Evolutionary conservation across 2,329 filamentous ascomycete species (phyloP).

Genomic region (Trichoderma hamatum): DNA sequence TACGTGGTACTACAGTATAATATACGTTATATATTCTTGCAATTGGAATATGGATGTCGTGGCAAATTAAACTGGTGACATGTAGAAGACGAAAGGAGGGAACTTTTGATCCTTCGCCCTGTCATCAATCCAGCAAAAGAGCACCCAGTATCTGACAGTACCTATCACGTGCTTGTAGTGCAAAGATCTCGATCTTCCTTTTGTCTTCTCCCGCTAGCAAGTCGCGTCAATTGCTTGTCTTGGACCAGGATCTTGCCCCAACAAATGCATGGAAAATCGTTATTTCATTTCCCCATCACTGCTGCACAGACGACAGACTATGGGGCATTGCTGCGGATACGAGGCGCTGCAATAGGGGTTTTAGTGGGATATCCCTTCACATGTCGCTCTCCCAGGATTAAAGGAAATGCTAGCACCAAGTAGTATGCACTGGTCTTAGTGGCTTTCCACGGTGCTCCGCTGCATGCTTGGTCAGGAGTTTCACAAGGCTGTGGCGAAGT

Average conservation of each 20-base stretch:
- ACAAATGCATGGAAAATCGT: neutral
- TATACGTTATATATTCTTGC: no score
- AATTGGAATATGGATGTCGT: neutral
- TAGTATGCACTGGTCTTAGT: neutral
- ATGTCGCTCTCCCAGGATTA: neutral
- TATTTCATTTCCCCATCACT: constrained; percentile 12
- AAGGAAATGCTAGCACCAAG: neutral
- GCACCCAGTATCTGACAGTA: no score
- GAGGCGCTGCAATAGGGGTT: neutral
- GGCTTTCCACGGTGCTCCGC: neutral
- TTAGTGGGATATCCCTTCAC: neutral
- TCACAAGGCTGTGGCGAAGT: constrained; percentile 11
- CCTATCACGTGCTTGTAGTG: constrained; percentile 2
- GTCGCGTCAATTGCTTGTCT: neutral
- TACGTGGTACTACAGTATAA: no score
- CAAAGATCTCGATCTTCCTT: constrained; percentile 11
- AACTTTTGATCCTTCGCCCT: neutral
- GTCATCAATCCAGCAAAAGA: neutral
- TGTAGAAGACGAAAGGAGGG: neutral
- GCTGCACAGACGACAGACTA: neutral
- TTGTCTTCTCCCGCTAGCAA: neutral
- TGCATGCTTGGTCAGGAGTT: neutral
- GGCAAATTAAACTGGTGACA: neutral
- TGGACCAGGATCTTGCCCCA: neutral
- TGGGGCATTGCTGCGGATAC: neutral